Evolutionary conservation across 2,329 filamentous ascomycete genomes (phyloP).

Genomic region (Pestalotiopsis fici): DNA sequence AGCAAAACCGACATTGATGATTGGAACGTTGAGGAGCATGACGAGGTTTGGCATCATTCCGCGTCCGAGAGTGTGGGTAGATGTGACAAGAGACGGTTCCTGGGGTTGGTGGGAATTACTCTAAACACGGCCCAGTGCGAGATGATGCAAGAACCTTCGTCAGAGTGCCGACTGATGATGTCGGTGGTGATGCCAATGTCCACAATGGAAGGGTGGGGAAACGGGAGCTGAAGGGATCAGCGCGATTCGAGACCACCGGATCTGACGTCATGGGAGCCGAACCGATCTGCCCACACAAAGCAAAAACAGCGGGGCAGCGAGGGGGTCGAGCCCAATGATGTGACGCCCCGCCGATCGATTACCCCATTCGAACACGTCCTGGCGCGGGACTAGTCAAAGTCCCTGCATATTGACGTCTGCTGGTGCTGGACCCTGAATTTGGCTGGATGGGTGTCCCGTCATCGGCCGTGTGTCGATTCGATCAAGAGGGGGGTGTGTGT

Average conservation of each 20-base stretch:
- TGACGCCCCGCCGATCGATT: background rate
- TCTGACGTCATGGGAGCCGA: slow-evolving; percentile 18
- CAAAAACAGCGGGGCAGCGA: background rate
- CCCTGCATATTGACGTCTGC: slow-evolving; percentile 17
- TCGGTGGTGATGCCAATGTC: slow-evolving; percentile 23
- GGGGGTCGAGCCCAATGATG: background rate
- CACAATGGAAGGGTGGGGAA: background rate
- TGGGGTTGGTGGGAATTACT: background rate
- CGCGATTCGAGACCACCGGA: slow-evolving; percentile 9
- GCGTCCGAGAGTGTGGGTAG: background rate
- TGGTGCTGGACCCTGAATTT: slow-evolving; percentile 8
- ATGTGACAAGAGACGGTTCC: background rate
- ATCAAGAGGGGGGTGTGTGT: too few relatives aligned
- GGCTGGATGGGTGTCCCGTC: background rate
- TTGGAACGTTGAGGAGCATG: background rate
- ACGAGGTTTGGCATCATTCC: slow-evolving; percentile 4
- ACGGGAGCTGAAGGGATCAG: background rate
- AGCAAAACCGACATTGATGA: background rate
- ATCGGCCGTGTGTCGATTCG: background rate
- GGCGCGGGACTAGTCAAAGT: slow-evolving; percentile 1
- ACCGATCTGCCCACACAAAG: background rate
- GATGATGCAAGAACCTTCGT: slow-evolving; percentile 9
- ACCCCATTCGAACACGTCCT: background rate
- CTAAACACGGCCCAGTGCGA: background rate
- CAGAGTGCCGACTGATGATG: slow-evolving; percentile 20